Conservation (phyloP, 1,284 basidiomycete genomes). For the Paramarasmius palmivorus region DNA sequence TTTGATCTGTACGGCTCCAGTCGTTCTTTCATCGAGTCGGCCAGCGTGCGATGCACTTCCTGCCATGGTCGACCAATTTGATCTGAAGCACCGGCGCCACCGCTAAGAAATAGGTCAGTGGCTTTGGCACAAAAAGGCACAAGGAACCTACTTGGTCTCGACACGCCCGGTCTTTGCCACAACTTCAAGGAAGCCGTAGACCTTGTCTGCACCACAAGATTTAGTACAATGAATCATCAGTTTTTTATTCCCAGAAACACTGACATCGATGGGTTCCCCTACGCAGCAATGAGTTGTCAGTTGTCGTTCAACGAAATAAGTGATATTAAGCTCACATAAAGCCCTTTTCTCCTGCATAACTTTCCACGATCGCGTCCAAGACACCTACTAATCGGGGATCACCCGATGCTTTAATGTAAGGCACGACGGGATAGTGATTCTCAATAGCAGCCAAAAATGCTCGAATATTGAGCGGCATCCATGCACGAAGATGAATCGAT, state of each 20-base stretch:
- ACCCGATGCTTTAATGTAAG: constrained; percentile 10
- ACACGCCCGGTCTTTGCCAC: constrained; percentile 16
- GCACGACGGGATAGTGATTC: constrained; percentile 11
- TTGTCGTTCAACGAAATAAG: not conserved
- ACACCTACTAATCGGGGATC: constrained; percentile 11
- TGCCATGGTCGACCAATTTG: constrained; percentile 13
- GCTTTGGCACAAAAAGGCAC: not conserved
- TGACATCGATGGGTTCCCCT: constrained; percentile 17
- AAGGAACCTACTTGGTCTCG: constrained; percentile 12
- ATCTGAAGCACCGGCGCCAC: constrained; percentile 12
- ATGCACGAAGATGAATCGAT: constrained; percentile 14
- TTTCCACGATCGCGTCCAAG: constrained; percentile 14
- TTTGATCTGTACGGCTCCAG: constrained; percentile 12
- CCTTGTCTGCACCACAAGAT: constrained; percentile 9
- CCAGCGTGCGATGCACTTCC: constrained; percentile 15
- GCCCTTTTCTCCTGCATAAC: constrained; percentile 14
- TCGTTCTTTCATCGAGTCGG: constrained; percentile 16
- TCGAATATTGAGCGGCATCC: constrained; percentile 15
- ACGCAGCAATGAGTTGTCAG: not conserved
- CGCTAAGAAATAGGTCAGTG: constrained; percentile 1
- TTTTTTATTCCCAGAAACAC: not conserved
- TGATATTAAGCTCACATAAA: constrained; percentile 11
- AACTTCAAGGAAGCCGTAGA: constrained; percentile 16
- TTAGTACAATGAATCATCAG: not conserved
- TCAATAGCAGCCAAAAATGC: constrained; percentile 15